Evolutionary conservation across 192 early-diverging fungal genomes (phyloP), one percentile per base, ranked within the genome.

Genomic region (Coemansia sp.): DNA sequence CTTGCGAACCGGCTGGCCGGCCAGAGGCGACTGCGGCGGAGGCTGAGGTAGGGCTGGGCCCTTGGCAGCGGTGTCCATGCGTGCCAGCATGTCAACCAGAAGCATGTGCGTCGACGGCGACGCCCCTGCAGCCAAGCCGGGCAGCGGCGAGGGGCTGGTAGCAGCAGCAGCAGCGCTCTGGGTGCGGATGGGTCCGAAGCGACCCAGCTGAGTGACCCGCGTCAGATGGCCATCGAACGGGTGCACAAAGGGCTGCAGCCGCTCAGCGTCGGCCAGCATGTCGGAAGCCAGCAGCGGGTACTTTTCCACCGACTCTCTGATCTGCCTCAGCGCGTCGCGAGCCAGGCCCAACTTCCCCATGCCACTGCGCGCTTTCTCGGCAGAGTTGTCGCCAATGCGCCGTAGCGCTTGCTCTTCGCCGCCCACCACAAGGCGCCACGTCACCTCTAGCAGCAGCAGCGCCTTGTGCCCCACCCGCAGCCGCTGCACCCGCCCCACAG

Each of bases 221-320:
- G 77, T 79, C 26, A 70, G 40, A 42, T 79, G 77, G 11, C 77
- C 77, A 55, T 79, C 77, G 37, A 79, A 79, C 36, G 77, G 77
- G 46, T 79, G 77, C 33, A 79, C 71, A 43, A 79, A 70, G 1
- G 62, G 58, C 56, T 60, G 62, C 56, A 79, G 65, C 10, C 45
- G 58, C 46, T 69, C 71, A 37, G 58, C 48, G 9, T 46, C 61
- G 13, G 18, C 66, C 4, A 35, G 40, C 36, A 62, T 58, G 0
- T 70, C 71, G 9, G 34, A 50, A 20, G 55, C 65, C 53, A 79
- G 65, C 57, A 51, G 55, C 48, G 77, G 71, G 26, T 79, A 66
- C 68, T 69, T 69, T 1, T 66, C 71, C 2, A 55, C 35, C 20
- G 56, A 42, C 39, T 48, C 65, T 40, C 61, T 34, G 21, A 74